Evolutionary conservation across 2,329 filamentous ascomycete species (phyloP), one percentile per base, ranked within the genome.

Genomic region (Trichothecium sympodiale): DNA sequence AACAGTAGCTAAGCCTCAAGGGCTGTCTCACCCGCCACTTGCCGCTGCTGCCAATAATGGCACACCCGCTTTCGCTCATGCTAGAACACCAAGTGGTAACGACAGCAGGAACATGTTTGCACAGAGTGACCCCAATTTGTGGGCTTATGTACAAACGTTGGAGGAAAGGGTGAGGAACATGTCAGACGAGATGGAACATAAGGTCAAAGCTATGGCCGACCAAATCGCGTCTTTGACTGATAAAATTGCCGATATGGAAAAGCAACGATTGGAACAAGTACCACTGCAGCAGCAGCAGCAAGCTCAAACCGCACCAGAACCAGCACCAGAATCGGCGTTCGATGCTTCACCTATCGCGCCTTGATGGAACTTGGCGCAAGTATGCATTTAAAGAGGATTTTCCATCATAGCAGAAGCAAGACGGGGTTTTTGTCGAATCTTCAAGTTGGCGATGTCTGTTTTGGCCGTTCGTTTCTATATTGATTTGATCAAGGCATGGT

Each of bases 71-170:
- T 54, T 51, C 37, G 46, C 48, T 20, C 55, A 56, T 38, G 45
- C 43, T 9, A 48, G 52, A 28, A 54, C 61, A 36, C 60, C 74
- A 17, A 70, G 72, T 46, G 65, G 67, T 17, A 71, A 68, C 34
- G 78, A 74, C 48, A 74, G 74, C 43, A 74, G 73, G 41, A 85
- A 84, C 46, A 66, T 85, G 41, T 80, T 85, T 53, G 64, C 74
- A 35, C 60, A 69, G 14, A 63, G 64, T 14, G 73, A 77, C 34
- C 66, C 75, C 42, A 77, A 76, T 29, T 62, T 88, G 8, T 86
- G 80, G 80, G 61, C 68, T 4, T 86, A 86, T 48, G 73, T 88
- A 25, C 77, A 84, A 38, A 69, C 67, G 14, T 62, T 89, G 34
- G 83, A 89, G 49, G 71, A 75, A 10, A 60, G 57, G 41, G 48